These are phyloP conservation scores for Lasiodiplodia gonubiensis DNA, from an alignment of 2,329 filamentous ascomycete genomes.

Conservation along the genomic window DNA sequence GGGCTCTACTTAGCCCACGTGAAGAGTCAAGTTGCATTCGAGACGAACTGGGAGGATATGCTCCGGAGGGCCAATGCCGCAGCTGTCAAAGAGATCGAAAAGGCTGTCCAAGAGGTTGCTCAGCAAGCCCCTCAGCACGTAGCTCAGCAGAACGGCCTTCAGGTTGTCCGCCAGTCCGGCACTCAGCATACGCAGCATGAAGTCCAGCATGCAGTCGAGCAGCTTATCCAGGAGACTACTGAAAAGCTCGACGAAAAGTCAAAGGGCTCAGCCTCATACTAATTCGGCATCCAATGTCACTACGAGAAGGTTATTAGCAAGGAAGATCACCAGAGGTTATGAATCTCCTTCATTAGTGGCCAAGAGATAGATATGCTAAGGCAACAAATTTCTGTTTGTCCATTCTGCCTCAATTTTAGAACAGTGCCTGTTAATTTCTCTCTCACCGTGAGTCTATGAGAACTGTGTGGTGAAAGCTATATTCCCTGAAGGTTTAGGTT, in stretches of 20 bases:
- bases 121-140: background rate
- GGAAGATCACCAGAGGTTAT: background rate
- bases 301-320: background rate
- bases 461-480: too few relatives aligned
- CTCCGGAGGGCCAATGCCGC: background rate
- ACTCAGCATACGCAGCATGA: background rate
- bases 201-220: background rate
- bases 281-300: background rate
- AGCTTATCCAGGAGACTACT: background rate
- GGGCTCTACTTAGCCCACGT: slow-evolving; percentile 1
- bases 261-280: background rate
- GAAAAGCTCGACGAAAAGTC: background rate
- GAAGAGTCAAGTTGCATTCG: background rate
- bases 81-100: slow-evolving; percentile 1
- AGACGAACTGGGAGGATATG: background rate
- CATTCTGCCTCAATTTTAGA: too few relatives aligned
- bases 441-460: too few relatives aligned
- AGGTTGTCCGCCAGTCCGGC: background rate
- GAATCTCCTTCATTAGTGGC: background rate
- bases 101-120: background rate
- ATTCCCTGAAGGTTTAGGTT: too few relatives aligned
- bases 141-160: background rate
- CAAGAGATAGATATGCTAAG: background rate
- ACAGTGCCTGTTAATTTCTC: too few relatives aligned
- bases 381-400: too few relatives aligned